phyloP scores from a whole-genome alignment of 1,139 yeast species.

The Candida freyschussii region DNA sequence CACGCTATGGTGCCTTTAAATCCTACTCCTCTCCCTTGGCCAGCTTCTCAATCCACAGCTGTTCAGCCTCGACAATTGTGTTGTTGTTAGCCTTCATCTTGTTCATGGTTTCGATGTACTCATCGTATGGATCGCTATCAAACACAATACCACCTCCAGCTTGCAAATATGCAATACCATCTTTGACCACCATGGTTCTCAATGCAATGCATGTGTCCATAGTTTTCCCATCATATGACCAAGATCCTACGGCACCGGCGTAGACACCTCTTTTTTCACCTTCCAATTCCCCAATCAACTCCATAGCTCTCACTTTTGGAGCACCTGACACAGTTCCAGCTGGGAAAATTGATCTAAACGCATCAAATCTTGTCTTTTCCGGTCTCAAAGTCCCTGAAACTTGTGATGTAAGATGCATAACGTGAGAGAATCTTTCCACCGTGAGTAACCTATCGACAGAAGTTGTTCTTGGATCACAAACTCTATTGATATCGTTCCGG shows the following conservation, averaged over 20 bases:
- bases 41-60: slow-evolving; percentile 48
- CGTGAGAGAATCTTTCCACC: slow-evolving; percentile 94
- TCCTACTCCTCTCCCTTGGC: slow-evolving; percentile 18
- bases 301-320: slow-evolving; percentile 96
- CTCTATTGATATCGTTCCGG: slow-evolving; percentile 88
- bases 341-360: slow-evolving; percentile 94
- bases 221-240: slow-evolving; percentile 89
- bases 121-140: slow-evolving; percentile 94
- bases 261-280: slow-evolving; percentile 91
- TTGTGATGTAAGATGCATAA: slow-evolving; percentile 92
- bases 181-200: slow-evolving; percentile 93
- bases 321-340: slow-evolving; percentile 99
- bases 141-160: slow-evolving; percentile 98
- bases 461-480: slow-evolving; percentile 84
- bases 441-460: slow-evolving; percentile 83
- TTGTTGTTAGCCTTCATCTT: slow-evolving; percentile 92
- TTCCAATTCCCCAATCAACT: slow-evolving; percentile 83
- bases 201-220: slow-evolving; percentile 98
- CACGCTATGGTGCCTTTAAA: too few species aligned
- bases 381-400: slow-evolving; percentile 85
- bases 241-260: slow-evolving; percentile 99
- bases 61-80: slow-evolving; percentile 88
- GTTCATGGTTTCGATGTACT: slow-evolving; percentile 93
- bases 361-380: slow-evolving; percentile 89
- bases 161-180: slow-evolving; percentile 86